Base-by-base conservation (phyloP, 2,329 filamentous ascomycete genomes). In the Fusarium sp. region DNA sequence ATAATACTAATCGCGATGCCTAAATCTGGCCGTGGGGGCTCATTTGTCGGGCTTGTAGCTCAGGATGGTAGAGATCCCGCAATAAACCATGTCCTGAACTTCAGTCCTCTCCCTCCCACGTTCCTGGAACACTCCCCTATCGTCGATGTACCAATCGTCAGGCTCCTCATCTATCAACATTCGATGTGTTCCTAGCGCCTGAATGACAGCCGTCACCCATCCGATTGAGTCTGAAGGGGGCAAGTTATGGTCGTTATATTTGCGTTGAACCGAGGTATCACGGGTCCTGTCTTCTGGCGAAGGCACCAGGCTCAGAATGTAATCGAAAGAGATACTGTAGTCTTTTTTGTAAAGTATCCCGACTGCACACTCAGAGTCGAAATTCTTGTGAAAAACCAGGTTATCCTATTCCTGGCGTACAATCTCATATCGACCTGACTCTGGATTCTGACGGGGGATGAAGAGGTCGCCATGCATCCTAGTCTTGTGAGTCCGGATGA, bases 131-230 rank as follows among this genome's bases (percentile, higher is more conserved):
- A 58, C 58, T 9, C 73, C 73, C 8, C 45, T 56, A 7, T 71
- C 69, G 9, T 74, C 73, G 29, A 75, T 61, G 54, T 74, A 72
- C 72, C 73, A 75, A 27, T 72, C 73, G 5, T 47, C 25, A 2
- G 73, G 69, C 16, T 67, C 67, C 15, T 69, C 52, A 20, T 72
- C 71, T 16, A 72, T 63, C 56, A 75, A 41, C 10, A 74, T 38
- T 5, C 46, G 41, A 43, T 30, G 47, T 18, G 43, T 62, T 44
- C 62, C 60, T 55, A 75, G 54, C 22, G 34, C 45, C 44, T 65
- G 56, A 52, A 72, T 48, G 47, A 75, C 46, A 32, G 58, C 49
- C 47, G 66, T 64, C 49, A 57, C 72, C 73, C 67, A 75, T 29
- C 67, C 73, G 40, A 62, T 59, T 32, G 73, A 72, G 48, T 71